These are phyloP conservation scores for Effrenium voratum DNA, from an alignment of 73 alveolate species.

Conservation along the genomic window DNA sequence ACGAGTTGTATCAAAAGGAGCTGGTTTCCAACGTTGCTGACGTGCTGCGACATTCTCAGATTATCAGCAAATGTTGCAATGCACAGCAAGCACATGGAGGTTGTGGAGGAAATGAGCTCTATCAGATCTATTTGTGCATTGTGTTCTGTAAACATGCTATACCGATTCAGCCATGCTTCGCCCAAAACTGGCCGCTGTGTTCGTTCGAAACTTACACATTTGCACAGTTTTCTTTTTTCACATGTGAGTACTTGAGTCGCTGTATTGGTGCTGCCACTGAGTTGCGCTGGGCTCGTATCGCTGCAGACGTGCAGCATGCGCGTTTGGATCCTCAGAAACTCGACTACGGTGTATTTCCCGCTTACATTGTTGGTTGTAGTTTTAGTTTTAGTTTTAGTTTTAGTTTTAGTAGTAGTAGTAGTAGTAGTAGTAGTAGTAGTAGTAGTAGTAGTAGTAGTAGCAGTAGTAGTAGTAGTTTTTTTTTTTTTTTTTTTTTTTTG, in stretches of 20 bases:
- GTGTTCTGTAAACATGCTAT: not conserved
- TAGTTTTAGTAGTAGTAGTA: no score
- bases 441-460: not conserved
- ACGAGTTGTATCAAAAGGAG: no score
- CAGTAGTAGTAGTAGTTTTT: not conserved
- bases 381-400: not conserved
- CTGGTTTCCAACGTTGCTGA: not conserved
- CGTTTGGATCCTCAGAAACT: not conserved
- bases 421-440: not conserved
- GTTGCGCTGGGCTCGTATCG: constrained; percentile 23
- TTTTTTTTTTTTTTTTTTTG: not conserved
- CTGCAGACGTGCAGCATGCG: not conserved
- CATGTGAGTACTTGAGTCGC: not conserved
- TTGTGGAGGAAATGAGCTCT: not conserved
- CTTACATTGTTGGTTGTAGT: not conserved
- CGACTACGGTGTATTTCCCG: not conserved
- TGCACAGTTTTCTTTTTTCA: not conserved
- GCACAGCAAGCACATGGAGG: not conserved
- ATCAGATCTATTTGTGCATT: not conserved
- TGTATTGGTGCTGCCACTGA: not conserved
- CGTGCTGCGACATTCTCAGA: not conserved
- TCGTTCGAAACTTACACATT: not conserved
- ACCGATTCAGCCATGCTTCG: not conserved
- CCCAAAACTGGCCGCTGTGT: not conserved
- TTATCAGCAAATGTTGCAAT: not conserved